A percentile compares a stretch with the other conserved stretches of the same genome.
Evolutionary conservation across 805 yeast genomes (phyloP).

Genomic region (Candida tallmaniae): DNA sequence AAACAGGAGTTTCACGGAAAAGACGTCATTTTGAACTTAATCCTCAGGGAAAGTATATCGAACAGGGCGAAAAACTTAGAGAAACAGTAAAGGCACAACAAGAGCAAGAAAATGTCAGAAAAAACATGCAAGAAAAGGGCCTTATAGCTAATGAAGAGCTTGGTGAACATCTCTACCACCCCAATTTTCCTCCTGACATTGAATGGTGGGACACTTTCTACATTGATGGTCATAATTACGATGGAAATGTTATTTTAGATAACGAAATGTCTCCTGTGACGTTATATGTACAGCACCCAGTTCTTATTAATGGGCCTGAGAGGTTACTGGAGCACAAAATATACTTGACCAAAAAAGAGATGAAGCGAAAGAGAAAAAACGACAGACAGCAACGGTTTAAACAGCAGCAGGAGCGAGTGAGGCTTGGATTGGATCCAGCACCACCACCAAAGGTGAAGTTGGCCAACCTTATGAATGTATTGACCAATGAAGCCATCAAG

Average conservation of each 20-base stretch:
- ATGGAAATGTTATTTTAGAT: conserved; percentile 24
- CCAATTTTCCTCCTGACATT: conserved; percentile 50
- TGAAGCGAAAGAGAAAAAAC: conserved; percentile 66
- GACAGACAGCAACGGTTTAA: conserved; percentile 59
- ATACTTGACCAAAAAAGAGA: conserved; percentile 71
- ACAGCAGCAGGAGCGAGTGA: conserved; percentile 72
- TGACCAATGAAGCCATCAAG: conserved; percentile 77
- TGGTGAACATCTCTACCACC: conserved; percentile 55
- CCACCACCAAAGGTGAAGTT: conserved; percentile 84
- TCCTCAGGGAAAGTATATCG: conserved; percentile 60
- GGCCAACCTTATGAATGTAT: conserved; percentile 78
- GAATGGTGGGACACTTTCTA: conserved; percentile 91
- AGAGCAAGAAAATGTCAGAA: conserved; percentile 20
- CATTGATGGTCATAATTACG: conserved; percentile 36
- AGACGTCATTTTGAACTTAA: conserved; percentile 47
- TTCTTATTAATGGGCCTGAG: conserved; percentile 55
- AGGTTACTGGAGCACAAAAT: conserved; percentile 41
- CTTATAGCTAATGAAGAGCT: conserved; percentile 45
- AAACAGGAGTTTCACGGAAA: conserved; percentile 10
- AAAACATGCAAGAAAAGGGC: conserved; percentile 35
- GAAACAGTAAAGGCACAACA: conserved; percentile 38
- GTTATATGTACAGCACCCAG: conserved; percentile 79
- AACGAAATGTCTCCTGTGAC: conserved; percentile 51
- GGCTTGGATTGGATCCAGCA: conserved; percentile 78
- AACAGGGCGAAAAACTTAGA: conserved; percentile 52